Conservation (phyloP, 2,329 filamentous ascomycete genomes). For the Fusarium armeniacum region DNA sequence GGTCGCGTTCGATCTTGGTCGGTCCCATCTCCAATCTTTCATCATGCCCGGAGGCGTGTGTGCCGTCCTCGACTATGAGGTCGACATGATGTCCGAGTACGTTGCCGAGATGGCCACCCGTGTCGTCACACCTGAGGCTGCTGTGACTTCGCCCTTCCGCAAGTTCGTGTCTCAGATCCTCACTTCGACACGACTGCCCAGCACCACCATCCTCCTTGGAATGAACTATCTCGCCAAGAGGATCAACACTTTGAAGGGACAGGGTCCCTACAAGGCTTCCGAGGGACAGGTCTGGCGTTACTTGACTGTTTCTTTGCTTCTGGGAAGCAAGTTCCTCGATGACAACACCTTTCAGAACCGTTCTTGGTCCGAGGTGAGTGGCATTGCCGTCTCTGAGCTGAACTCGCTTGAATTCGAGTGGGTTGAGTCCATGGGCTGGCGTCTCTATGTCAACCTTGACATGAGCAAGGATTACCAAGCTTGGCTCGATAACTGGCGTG, state of each 20-base stretch:
- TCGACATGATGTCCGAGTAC: constrained; percentile 96
- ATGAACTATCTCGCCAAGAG: constrained; percentile 90
- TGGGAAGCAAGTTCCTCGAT: constrained; percentile 95
- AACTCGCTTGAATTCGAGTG: constrained; percentile 90
- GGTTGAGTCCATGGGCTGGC: constrained; percentile 85
- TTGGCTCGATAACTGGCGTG: constrained; percentile 72
- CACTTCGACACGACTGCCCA: constrained; percentile 89
- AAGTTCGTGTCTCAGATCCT: constrained; percentile 94
- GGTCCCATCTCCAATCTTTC: constrained; percentile 53
- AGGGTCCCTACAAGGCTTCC: constrained; percentile 68
- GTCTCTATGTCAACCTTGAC: constrained; percentile 87
- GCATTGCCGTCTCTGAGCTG: constrained; percentile 85
- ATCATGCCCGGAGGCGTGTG: constrained; percentile 86
- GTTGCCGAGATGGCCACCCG: constrained; percentile 87
- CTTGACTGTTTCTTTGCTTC: constrained; percentile 84
- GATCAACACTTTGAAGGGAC: constrained; percentile 78
- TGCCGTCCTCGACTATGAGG: constrained; percentile 95
- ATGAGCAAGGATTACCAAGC: constrained; percentile 78
- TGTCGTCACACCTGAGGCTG: constrained; percentile 66
- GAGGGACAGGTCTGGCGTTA: constrained; percentile 87
- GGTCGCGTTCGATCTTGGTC: constrained; percentile 59
- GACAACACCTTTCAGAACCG: constrained; percentile 98
- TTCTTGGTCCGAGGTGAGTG: constrained; percentile 95
- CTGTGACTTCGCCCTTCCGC: constrained; percentile 79
- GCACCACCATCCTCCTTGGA: constrained; percentile 89